Base-by-base conservation (phyloP, 164 flowering plant genomes). In the Platanus orientalis region DNA sequence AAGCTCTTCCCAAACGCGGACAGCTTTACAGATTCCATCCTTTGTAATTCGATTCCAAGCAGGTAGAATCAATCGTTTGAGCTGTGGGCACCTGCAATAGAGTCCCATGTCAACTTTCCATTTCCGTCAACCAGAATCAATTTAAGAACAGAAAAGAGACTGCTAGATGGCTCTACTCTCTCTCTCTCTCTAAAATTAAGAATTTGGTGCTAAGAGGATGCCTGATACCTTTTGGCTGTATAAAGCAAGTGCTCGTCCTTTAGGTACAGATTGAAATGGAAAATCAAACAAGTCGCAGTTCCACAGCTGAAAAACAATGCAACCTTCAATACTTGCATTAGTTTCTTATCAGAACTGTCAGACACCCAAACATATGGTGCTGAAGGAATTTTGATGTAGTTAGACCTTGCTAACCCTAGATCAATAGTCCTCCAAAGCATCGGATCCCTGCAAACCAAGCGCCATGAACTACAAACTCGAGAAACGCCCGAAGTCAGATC, bases 401-500 rank as follows among this genome's bases (percentile, higher is more conserved):
- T 78, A 1, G 85, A 81, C 52, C 48, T 71, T 71, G 78, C 14
- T 53, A 68, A 25, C 13, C 83, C 69, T 21, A 84, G 59, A 71
- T 84, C 87, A 49, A 84, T 79, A 9, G 82, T 84, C 53, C 65
- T 79, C 90, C 87, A 85, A 6, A 82, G 80, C 34, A 79, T 6
- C 6, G 84, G 81, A 72, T 85, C 90, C 54, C 79, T 78, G 62
- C 73, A 68, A 60, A 85, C 90, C 69, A 63, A 28, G 16, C 85
- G 80, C 85, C 90, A 85, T 24, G 81, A 49, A 28, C 83, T 73
- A 62, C 90, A 85, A 63, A 84, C 84, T 42, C 62, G 83, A 54
- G 78, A 79, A 42, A 82, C 69, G n/a, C 83, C 81, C 0, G 76
- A 69, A 39, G 77, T 80, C 68, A 80, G 67, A 76, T 79, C 69